Evolutionary conservation across 2,329 filamentous ascomycete species (phyloP).

Genomic region (Bipolaris victoriae): DNA sequence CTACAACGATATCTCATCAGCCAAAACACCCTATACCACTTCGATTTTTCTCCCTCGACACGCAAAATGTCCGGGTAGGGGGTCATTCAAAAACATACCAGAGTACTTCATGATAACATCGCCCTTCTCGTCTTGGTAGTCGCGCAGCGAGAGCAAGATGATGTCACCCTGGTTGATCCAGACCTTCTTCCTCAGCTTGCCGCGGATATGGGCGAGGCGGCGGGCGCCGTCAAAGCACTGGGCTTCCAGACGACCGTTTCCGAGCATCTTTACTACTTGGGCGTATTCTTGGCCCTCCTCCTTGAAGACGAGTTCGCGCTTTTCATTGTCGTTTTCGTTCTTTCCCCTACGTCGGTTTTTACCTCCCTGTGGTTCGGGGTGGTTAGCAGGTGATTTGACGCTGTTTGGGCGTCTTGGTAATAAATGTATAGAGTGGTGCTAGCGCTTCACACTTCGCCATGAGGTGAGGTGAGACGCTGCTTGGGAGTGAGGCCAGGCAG

Average conservation of each 20-base stretch:
- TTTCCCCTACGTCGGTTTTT: slow-evolving; percentile 99
- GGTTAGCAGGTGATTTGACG: slow-evolving; percentile 22
- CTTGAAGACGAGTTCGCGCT: slow-evolving; percentile 98
- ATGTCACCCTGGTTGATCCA: slow-evolving; percentile 96
- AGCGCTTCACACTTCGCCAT: background rate
- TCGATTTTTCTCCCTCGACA: background rate
- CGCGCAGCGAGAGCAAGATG: slow-evolving; percentile 70
- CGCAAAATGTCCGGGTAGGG: background rate
- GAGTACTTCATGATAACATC: slow-evolving; percentile 93
- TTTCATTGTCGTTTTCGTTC: slow-evolving; percentile 96
- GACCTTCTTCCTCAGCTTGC: slow-evolving; percentile 99
- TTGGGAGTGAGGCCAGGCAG: slow-evolving; percentile 20
- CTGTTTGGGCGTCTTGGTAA: background rate
- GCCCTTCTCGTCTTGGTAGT: slow-evolving; percentile 93
- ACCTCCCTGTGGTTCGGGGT: slow-evolving; percentile 70
- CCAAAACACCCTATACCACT: slow-evolving; percentile 47
- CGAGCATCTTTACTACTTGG: slow-evolving; percentile 93
- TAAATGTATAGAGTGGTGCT: background rate
- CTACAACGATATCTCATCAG: slow-evolving; percentile 76
- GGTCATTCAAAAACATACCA: slow-evolving; percentile 22
- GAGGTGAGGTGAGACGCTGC: background rate
- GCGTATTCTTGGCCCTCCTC: slow-evolving; percentile 95
- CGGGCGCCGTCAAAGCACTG: slow-evolving; percentile 95
- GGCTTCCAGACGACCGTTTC: slow-evolving; percentile 91
- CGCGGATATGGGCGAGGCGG: slow-evolving; percentile 83